A percentile compares a stretch with the other conserved stretches of the same genome.
Evolutionary conservation across 2,329 filamentous ascomycete genomes (phyloP).

Genomic region (Aspergillus alliaceus): DNA sequence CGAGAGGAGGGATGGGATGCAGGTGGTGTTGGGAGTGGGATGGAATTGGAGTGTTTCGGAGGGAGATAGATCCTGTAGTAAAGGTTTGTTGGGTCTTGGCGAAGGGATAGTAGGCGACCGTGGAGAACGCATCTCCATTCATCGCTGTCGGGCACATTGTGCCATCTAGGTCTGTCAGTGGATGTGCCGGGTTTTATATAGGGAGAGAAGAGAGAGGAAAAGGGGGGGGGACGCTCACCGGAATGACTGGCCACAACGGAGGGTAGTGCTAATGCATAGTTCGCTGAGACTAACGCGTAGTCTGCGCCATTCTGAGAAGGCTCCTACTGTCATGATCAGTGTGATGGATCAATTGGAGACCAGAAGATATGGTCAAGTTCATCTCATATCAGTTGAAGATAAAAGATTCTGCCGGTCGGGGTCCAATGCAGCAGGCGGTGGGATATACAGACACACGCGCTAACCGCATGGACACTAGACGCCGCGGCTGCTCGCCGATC

Average conservation of each 20-base stretch:
- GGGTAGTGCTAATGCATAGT: constrained; percentile 88
- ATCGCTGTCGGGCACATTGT: constrained; percentile 67
- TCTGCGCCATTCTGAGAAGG: constrained; percentile 79
- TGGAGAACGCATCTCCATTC: constrained; percentile 90
- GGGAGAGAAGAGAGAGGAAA: no score
- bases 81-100: background rate
- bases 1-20: constrained; percentile 29
- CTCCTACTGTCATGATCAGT: constrained; percentile 40
- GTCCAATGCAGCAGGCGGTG: constrained; percentile 27
- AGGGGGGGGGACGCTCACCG: constrained; percentile 43
- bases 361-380: background rate
- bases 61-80: constrained; percentile 52
- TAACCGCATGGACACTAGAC: constrained; percentile 19
- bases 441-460: constrained; percentile 7
- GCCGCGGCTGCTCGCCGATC: constrained; percentile 20
- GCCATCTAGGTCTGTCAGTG: constrained; percentile 63
- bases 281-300: constrained; percentile 80
- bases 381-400: background rate
- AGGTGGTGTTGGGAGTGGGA: constrained; percentile 51
- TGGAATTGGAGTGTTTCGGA: constrained; percentile 70
- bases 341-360: background rate
- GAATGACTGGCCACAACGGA: constrained; percentile 95
- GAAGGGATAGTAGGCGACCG: constrained; percentile 63
- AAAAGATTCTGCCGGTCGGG: constrained; percentile 25
- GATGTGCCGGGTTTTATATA: background rate